Conservation (phyloP, 169 alveolate species). For the Eimeria sp. region DNA sequence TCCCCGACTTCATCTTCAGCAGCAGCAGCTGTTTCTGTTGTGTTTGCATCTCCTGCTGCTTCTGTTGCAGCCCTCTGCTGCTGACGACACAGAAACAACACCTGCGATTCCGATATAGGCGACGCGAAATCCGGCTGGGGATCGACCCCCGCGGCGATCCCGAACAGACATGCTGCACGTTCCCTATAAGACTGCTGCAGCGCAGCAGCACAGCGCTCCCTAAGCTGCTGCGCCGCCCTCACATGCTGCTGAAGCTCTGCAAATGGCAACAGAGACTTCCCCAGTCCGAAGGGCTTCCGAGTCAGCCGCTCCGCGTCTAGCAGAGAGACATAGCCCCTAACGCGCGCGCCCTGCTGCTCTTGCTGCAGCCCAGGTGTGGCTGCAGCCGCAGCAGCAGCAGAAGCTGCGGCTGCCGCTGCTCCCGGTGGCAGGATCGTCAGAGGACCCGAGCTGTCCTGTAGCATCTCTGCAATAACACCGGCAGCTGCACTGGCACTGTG, state of each 20-base stretch:
- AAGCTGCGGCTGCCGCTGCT: conserved; percentile 44
- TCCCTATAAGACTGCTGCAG: conserved; percentile 80
- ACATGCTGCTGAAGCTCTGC: conserved; percentile 73
- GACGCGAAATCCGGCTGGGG: conserved; percentile 61
- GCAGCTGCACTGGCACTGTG: conserved; percentile 76
- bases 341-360: conserved; percentile 43
- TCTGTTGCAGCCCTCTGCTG: conserved; percentile 60
- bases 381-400: conserved; percentile 54
- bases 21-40: not conserved
- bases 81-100: conserved; percentile 56
- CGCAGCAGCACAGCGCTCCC: conserved; percentile 63
- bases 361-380: conserved; percentile 10
- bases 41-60: conserved; percentile 3
- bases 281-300: conserved; percentile 75
- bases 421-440: conserved; percentile 61
- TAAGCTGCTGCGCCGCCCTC: conserved; percentile 53
- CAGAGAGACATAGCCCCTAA: conserved; percentile 62
- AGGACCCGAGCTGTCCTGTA: conserved; percentile 62
- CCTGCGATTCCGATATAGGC: conserved; percentile 46
- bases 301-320: conserved; percentile 77
- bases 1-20: not conserved
- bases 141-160: conserved; percentile 75
- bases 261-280: conserved; percentile 52
- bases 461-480: conserved; percentile 56
- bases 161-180: conserved; percentile 75